A percentile compares a stretch with the other conserved stretches of the same genome.
Evolutionary conservation across 306 rosid species (phyloP).

Genomic region (Trichosanthes cucumerina): DNA sequence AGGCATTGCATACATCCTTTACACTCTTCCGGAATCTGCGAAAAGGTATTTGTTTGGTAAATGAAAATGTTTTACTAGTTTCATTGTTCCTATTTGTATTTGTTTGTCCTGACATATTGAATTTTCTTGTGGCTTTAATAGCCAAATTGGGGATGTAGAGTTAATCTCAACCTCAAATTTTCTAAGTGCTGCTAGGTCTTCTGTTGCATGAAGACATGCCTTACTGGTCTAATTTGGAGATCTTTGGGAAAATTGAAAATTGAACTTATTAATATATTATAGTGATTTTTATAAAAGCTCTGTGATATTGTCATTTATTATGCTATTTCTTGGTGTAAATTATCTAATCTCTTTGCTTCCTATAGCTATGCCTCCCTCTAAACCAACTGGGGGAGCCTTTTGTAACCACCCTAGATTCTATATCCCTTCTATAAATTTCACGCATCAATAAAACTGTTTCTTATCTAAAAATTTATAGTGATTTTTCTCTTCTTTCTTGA

Average conservation of each 20-base stretch:
- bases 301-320: no score
- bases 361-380: no score
- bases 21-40: constrained; percentile 42
- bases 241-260: not conserved
- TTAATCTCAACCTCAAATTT: not conserved
- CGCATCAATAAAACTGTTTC: no score
- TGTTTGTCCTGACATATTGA: not conserved
- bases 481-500: not conserved
- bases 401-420: no score
- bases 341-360: no score
- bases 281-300: no score
- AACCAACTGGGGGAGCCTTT: no score
- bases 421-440: no score
- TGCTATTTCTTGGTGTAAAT: no score
- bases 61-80: not conserved
- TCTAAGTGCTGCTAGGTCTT: not conserved
- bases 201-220: not conserved
- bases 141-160: not conserved
- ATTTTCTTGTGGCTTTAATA: not conserved
- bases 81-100: constrained; percentile 1
- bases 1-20: constrained; percentile 63
- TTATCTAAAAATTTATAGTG: not conserved
- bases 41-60: constrained; percentile 35
- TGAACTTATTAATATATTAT: not conserved
- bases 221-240: not conserved